phyloP scores from a whole-genome alignment of 2,329 filamentous ascomycete genomes.

The Coniochaeta sp. region DNA sequence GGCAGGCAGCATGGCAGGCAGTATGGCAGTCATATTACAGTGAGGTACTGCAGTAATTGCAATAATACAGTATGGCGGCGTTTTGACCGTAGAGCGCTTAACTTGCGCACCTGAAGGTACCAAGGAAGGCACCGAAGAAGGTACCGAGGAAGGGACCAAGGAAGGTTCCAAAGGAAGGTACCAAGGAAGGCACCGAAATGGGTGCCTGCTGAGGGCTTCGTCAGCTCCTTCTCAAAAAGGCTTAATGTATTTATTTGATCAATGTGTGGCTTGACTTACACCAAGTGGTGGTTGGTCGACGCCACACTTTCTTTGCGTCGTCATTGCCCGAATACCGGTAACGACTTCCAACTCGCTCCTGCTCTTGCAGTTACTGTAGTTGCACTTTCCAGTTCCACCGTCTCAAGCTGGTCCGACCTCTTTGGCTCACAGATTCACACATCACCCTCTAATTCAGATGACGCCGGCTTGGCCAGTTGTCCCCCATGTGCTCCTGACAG shows the following conservation, averaged over 20 bases:
- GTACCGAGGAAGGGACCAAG: no score
- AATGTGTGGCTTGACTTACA: background rate
- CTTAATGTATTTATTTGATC: background rate
- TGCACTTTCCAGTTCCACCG: background rate
- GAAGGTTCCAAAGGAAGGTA: background rate
- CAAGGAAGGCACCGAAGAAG: no score
- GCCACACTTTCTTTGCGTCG: background rate
- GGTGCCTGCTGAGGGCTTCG: background rate
- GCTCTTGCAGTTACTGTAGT: no score
- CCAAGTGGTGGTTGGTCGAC: background rate
- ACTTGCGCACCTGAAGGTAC: no score
- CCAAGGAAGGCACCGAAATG: background rate
- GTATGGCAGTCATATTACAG: no score
- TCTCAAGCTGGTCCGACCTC: background rate
- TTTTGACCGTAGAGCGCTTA: no score
- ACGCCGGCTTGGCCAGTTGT: background rate
- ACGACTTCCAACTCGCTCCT: no score
- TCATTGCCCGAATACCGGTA: background rate
- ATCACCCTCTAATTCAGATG: background rate
- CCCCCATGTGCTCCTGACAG: background rate
- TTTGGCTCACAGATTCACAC: background rate
- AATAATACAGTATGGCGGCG: no score
- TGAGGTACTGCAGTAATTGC: no score
- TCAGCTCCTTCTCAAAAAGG: background rate
- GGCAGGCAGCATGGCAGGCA: no score